Conservation (phyloP, 495 filamentous ascomycete species). For the Glonium stellatum region DNA sequence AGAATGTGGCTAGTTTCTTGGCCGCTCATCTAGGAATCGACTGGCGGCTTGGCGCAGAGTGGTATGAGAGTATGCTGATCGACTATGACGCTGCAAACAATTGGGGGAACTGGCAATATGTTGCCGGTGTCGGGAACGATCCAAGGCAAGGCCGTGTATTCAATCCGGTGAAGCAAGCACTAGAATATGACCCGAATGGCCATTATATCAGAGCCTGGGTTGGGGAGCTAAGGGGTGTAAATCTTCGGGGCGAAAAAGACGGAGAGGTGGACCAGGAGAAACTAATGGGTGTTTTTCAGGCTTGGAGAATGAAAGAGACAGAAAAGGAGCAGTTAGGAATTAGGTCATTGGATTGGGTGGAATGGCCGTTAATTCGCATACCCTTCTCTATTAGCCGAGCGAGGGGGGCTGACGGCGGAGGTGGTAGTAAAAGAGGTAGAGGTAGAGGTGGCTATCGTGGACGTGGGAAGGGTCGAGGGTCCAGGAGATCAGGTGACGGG, state of each 20-base stretch:
- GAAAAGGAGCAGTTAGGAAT: constrained; percentile 48
- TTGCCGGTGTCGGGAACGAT: constrained; percentile 67
- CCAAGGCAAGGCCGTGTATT: constrained; percentile 59
- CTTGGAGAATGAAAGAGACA: constrained; percentile 50
- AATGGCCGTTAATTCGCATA: constrained; percentile 51
- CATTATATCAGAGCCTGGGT: constrained; percentile 63
- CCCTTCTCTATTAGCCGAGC: constrained; percentile 43
- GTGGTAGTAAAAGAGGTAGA: constrained; percentile 17
- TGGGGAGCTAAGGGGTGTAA: constrained; percentile 48
- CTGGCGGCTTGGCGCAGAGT: constrained; percentile 71
- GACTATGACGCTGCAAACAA: constrained; percentile 68
- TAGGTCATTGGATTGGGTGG: constrained; percentile 45
- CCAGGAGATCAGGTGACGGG: background rate
- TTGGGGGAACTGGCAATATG: constrained; percentile 75
- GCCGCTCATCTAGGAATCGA: constrained; percentile 64
- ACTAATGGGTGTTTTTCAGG: constrained; percentile 54
- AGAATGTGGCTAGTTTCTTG: constrained; percentile 67
- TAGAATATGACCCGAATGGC: constrained; percentile 61
- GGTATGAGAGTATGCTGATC: constrained; percentile 62
- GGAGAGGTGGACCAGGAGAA: constrained; percentile 30
- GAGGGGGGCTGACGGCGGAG: constrained; percentile 25
- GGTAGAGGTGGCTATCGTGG: constrained; percentile 26
- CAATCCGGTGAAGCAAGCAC: constrained; percentile 65
- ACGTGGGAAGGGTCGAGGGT: constrained; percentile 10
- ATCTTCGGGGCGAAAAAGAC: constrained; percentile 7